phyloP scores from a whole-genome alignment of 225 moss, liverwort and hornwort species.

The Polytrichum commune region DNA sequence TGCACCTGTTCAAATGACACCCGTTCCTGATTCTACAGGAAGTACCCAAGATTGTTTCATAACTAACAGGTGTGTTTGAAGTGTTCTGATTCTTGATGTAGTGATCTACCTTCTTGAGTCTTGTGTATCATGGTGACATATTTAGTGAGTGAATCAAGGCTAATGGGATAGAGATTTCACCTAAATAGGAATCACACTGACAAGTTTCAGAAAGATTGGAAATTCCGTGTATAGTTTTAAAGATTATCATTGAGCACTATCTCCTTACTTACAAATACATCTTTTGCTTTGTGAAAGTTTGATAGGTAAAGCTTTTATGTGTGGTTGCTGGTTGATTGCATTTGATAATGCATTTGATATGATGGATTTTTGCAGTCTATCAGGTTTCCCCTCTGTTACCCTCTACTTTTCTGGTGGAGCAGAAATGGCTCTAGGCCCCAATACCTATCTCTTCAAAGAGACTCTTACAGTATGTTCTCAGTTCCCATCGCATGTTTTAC shows the following conservation, averaged over 20 bases:
- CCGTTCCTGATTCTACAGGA: slow-evolving; percentile 32
- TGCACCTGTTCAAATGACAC: slow-evolving; percentile 37
- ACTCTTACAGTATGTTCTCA: slow-evolving; percentile 22
- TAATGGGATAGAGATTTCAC: not conserved
- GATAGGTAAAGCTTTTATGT: not conserved
- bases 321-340: not conserved
- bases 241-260: too few species aligned
- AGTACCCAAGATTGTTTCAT: slow-evolving; percentile 38
- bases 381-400: slow-evolving; percentile 22
- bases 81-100: too few species aligned
- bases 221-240: not conserved
- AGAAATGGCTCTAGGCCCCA: slow-evolving; percentile 42
- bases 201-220: not conserved
- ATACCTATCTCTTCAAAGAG: slow-evolving; percentile 45
- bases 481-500: not conserved
- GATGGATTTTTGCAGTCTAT: slow-evolving; percentile 29
- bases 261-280: not conserved
- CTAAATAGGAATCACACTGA: not conserved
- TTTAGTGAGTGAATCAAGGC: not conserved
- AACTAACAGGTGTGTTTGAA: too few species aligned
- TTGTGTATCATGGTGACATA: too few species aligned
- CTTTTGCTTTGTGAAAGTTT: not conserved
- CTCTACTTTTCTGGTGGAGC: slow-evolving; percentile 49
- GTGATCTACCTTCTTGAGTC: too few species aligned
- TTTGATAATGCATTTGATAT: not conserved